A percentile compares a stretch with the other conserved stretches of the same genome.
Evolutionary conservation across 441 rosid genomes (phyloP).

Genomic region (Syzygium syzygioides): DNA sequence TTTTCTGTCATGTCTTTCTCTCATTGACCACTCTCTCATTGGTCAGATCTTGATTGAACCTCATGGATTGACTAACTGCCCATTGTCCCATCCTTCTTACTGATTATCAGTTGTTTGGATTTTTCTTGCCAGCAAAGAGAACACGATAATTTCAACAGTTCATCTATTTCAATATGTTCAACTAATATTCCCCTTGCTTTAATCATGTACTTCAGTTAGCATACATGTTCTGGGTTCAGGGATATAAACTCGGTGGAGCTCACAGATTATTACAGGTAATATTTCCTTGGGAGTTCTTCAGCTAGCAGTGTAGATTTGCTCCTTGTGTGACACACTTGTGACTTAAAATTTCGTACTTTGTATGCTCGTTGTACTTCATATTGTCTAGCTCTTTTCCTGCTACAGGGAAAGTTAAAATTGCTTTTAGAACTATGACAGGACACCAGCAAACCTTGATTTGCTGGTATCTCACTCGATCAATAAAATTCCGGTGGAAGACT

Average conservation of each 20-base stretch:
- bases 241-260: conserved; percentile 76
- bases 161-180: neutral
- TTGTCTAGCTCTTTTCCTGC: neutral
- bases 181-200: neutral
- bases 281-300: neutral
- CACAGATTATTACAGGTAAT: conserved; percentile 68
- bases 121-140: neutral
- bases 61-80: neutral
- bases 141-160: neutral
- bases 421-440: neutral
- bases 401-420: neutral
- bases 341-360: neutral
- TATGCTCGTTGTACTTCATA: neutral
- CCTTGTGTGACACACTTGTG: neutral
- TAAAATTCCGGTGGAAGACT: neutral
- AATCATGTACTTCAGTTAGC: conserved; percentile 56
- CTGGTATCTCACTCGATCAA: neutral
- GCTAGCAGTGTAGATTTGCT: neutral
- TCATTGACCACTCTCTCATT: neutral
- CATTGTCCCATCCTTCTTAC: neutral
- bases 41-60: neutral
- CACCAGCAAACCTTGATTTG: neutral
- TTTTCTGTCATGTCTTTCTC: neutral
- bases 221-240: conserved; percentile 94
- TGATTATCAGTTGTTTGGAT: neutral